Percentiles rank a stretch among this genome's conserved stretches.
Conservation (phyloP, 495 filamentous ascomycete genomes). For the Recurvomyces mirabilis region DNA sequence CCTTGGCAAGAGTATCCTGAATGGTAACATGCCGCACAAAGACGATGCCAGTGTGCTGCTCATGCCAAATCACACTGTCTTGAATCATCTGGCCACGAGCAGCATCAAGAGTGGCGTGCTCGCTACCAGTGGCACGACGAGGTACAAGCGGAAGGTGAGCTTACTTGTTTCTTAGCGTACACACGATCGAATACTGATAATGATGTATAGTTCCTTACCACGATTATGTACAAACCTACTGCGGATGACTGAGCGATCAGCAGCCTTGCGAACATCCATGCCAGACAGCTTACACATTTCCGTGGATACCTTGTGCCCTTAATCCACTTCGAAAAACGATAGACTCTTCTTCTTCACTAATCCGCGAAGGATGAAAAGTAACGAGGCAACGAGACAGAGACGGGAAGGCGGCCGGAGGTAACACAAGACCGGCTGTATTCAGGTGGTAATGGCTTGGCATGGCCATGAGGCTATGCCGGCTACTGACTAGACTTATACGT, state of each 20-base stretch:
- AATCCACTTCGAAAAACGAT: too few relatives aligned
- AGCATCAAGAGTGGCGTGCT: constrained; percentile 94
- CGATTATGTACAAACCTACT: constrained; percentile 93
- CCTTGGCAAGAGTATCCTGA: constrained; percentile 86
- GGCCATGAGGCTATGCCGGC: neutral
- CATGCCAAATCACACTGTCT: constrained; percentile 91
- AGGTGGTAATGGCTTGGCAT: too few relatives aligned
- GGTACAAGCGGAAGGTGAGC: constrained; percentile 88
- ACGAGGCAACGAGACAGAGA: too few relatives aligned
- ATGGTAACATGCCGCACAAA: constrained; percentile 80
- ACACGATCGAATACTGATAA: too few relatives aligned
- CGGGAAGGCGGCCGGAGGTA: too few relatives aligned
- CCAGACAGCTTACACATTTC: too few relatives aligned
- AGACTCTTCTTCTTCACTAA: too few relatives aligned
- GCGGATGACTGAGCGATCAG: constrained; percentile 19
- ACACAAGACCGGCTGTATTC: too few relatives aligned
- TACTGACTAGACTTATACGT: too few relatives aligned
- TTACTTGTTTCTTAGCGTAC: too few relatives aligned
- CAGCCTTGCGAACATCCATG: neutral
- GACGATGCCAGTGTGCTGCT: constrained; percentile 93
- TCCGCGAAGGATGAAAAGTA: too few relatives aligned
- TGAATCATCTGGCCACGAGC: constrained; percentile 96
- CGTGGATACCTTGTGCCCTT: too few relatives aligned
- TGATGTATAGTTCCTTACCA: constrained; percentile 73
- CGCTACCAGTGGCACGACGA: constrained; percentile 91